Base-by-base conservation (phyloP, 2,329 filamentous ascomycete species). In the Monosporascus cannonballus region DNA sequence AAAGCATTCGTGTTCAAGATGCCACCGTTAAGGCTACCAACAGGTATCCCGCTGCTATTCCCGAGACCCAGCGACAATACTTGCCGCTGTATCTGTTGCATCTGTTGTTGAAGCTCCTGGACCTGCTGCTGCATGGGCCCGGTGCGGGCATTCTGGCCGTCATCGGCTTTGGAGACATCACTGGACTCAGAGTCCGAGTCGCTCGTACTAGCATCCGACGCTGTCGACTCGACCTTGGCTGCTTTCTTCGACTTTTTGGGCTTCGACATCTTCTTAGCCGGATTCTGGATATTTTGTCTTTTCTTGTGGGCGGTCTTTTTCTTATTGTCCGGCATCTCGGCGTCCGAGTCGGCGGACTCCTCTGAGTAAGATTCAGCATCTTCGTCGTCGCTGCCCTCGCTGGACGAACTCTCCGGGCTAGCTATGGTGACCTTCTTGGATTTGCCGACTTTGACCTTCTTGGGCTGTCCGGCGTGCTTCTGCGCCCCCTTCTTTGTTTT, bases 161-260 rank as follows among this genome's bases (percentile, higher is more conserved):
- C 60, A 0, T 55, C 56, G 15, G 56, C 55, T 20, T 54, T 38
- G 2, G 55, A 46, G 11, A 54, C 51, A 5, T 64, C 62, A 3
- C 57, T 58, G 7, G 55, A 62, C 6, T 60, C 63, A 0, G 61
- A 60, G 27, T 64, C 60, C 3, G 63, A 64, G n/a, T 66, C 63
- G 6, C 58, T 62, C 2, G 58, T 58, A 17, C 11, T n/a, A 27
- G 8, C 24, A 22, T 27, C 22, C 20, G 42, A 46, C 17, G 39
- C 18, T 42, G 18, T 49, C 36, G 22, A 11, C 42, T 46, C 39
- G 39, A 20, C 20, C 25, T 50, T 45, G 51, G 52, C 47, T 45
- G 20, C 47, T 55, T 58, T 61, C 56, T 57, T 61, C 22, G 57
- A 54, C 54, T 57, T 60, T 50, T 48, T 41, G 47, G 47, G 37